phyloP scores from a whole-genome alignment of 169 alveolate genomes.

The Perkinsus olseni region DNA sequence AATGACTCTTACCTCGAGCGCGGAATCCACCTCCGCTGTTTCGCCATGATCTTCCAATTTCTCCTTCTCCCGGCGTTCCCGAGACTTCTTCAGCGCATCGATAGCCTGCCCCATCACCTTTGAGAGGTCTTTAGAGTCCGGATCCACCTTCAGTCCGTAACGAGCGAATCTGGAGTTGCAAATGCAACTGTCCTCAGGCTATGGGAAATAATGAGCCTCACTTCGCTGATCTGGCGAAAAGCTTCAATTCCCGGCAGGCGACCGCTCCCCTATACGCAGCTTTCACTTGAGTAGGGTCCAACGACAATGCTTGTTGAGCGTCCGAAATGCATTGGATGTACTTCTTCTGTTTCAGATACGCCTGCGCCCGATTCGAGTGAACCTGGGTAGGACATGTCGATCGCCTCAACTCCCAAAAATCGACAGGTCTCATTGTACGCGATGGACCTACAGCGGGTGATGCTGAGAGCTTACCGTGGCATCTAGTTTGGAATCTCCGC shows the following conservation, averaged over 20 bases:
- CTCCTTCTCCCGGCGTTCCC: not conserved
- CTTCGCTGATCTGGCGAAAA: not conserved
- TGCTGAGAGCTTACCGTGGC: not conserved
- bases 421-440: too few relatives aligned
- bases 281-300: not conserved
- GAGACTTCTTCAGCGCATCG: not conserved
- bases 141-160: not conserved
- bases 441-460: too few relatives aligned
- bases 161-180: not conserved
- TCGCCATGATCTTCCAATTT: not conserved
- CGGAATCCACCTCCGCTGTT: not conserved
- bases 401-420: too few relatives aligned
- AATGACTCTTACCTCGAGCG: not conserved
- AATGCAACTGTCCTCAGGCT: not conserved
- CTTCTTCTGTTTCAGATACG: not conserved
- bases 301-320: not conserved
- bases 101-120: not conserved
- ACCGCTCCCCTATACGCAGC: not conserved
- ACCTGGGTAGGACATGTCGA: too few relatives aligned
- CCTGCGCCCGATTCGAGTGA: not conserved
- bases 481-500: not conserved
- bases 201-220: not conserved
- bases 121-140: not conserved
- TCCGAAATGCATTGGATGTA: not conserved
- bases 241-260: not conserved